A percentile compares a stretch with the other conserved stretches of the same genome.
These are phyloP conservation scores for Salvia miltiorrhiza DNA, from an alignment of 257 asterid species.

Conservation along the genomic window DNA sequence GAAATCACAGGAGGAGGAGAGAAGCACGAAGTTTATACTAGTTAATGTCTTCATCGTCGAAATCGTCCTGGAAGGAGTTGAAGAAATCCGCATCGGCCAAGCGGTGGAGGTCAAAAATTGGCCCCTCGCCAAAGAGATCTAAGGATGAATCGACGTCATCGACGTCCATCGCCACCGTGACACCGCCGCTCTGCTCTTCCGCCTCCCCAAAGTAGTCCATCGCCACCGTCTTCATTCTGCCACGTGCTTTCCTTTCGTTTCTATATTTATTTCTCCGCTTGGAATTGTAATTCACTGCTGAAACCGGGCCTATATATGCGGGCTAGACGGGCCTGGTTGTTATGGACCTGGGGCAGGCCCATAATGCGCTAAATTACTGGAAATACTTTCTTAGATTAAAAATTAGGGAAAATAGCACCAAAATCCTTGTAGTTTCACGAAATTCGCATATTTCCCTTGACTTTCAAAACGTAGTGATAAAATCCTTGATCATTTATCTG, in stretches of 20 bases:
- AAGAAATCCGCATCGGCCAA: conserved; percentile 43
- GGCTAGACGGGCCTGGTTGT: neutral
- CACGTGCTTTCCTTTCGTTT: neutral
- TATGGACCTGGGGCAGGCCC: conserved; percentile 5
- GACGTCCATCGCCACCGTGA: conserved; percentile 55
- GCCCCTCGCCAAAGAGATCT: conserved; percentile 53
- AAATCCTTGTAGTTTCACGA: no score
- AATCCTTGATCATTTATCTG: no score
- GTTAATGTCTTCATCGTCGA: conserved; percentile 51
- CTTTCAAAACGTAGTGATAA: no score
- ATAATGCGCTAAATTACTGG: neutral
- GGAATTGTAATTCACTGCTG: neutral
- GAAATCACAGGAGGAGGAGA: neutral
- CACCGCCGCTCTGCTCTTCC: conserved; percentile 52
- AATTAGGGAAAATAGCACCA: no score
- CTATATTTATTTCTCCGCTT: neutral
- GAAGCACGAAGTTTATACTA: conserved; percentile 16
- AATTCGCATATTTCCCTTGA: no score
- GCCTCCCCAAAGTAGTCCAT: conserved; percentile 54
- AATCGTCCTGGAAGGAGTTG: conserved; percentile 48
- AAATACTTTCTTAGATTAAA: no score
- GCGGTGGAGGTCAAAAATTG: conserved; percentile 45
- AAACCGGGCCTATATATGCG: neutral
- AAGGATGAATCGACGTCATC: conserved; percentile 53
- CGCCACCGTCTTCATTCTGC: conserved; percentile 37